Percentiles rank a stretch among this genome's conserved stretches.
These are phyloP conservation scores for Aspergillus homomorphus DNA, from an alignment of 495 filamentous ascomycete genomes.

Conservation along the genomic window DNA sequence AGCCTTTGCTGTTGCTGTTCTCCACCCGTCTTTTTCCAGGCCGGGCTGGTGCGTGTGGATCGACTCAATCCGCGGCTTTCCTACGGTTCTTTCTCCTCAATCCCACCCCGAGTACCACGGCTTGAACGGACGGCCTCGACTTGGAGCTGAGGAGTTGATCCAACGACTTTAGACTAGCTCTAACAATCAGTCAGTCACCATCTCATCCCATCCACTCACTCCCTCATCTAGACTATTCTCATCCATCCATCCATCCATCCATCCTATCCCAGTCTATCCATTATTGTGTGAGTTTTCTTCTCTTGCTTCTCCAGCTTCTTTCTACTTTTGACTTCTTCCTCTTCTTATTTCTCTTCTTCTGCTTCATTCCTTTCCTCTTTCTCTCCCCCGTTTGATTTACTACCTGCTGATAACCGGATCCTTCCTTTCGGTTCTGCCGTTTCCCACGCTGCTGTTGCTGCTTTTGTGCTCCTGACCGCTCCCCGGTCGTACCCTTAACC, in stretches of 20 bases:
- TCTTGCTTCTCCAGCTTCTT: neutral
- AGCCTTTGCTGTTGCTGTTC: neutral
- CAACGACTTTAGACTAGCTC: neutral
- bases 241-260: neutral
- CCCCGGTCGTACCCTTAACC: slow-evolving; percentile 3
- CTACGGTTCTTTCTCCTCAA: slow-evolving; percentile 3
- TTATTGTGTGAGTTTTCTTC: slow-evolving; percentile 1
- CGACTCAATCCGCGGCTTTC: neutral
- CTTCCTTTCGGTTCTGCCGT: slow-evolving; percentile 5
- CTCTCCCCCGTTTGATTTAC: slow-evolving; percentile 9
- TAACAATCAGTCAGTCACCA: neutral
- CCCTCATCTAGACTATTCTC: neutral
- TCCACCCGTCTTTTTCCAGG: slow-evolving; percentile 3
- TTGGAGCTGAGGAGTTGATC: neutral
- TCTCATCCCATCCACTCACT: neutral
- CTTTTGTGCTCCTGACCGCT: slow-evolving; percentile 6
- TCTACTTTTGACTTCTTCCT: neutral
- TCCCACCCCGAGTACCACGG: slow-evolving; percentile 4
- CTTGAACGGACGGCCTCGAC: neutral
- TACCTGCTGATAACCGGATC: slow-evolving; percentile 4
- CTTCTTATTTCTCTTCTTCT: neutral
- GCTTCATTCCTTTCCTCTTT: slow-evolving; percentile 4
- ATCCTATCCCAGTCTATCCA: no score
- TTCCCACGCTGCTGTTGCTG: slow-evolving; percentile 1
- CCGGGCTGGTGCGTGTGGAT: slow-evolving; percentile 4